Base-by-base conservation (phyloP, 1,284 basidiomycete genomes). In the Cutaneotrichosporon mucoides region DNA sequence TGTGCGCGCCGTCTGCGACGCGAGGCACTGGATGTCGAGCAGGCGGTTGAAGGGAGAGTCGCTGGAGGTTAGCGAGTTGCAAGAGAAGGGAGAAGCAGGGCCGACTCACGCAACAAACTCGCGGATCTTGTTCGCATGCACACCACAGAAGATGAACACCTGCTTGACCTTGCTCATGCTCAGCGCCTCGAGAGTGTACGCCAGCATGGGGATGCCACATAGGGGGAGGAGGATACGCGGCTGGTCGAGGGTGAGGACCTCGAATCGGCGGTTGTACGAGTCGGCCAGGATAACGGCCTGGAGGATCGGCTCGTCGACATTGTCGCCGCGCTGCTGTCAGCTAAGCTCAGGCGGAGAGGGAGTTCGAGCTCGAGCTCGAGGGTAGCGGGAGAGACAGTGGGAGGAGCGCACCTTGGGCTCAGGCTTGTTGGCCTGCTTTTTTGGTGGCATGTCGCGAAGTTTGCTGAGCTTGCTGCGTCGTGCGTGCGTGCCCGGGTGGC, bases 101-200 rank as follows among this genome's bases (percentile, higher is more conserved):
- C n/a, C 8, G 2, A 64, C 61, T 56, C 36, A 59, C 57, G 55
- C 36, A 48, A 79, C 88, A 62, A 86, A 90, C 10, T 83, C 82
- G 73, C 88, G 88, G 68, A 94, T 87, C 71, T 88, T 86, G 57
- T 88, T 87, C 9, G 90, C 84, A 77, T 95, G 89, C 65, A 87
- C 95, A 71, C 87, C 85, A 78, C 86, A 95, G 64, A 98, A 87
- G 57, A 99, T 88, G 77, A 97, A 95, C 62, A 97, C 90, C 78
- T 98, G 90, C 72, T 94, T 89, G 48, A 98, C 93, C 55, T 92
- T 92, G 38, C 92, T 91, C 15, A 93, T 82, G 37, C 90, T 87
- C 49, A 99, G 84, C 72, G 89, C 89, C 77, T 99, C 95, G 64
- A 99, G 87, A 2, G 95, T 97, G 92, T 94, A 98, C 68, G 92